Percentiles rank a stretch among this genome's conserved stretches.
Evolutionary conservation across 371 early-diverging fungal species (phyloP).

Genomic region (Mucor irregularis): DNA sequence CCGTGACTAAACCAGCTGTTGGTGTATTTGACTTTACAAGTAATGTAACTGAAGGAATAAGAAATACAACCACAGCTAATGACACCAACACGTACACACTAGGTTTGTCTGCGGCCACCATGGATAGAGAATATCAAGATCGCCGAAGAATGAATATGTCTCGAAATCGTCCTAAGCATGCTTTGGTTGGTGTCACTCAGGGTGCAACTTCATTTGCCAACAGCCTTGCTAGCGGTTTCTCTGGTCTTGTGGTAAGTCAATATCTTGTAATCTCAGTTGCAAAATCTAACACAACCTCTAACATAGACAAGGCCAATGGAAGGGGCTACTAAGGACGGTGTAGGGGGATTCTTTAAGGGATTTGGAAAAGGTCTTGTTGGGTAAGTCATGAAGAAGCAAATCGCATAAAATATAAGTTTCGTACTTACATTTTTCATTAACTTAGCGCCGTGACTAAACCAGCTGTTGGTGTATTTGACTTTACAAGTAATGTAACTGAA

Average conservation of each 20-base stretch:
- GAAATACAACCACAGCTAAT: slow-evolving; percentile 62
- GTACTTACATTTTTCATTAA: too few species aligned
- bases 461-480: slow-evolving; percentile 89
- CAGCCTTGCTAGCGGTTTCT: slow-evolving; percentile 86
- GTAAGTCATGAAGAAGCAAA: slow-evolving; percentile 26
- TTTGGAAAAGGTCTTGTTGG: slow-evolving; percentile 96
- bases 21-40: slow-evolving; percentile 93
- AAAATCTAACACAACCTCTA: background rate
- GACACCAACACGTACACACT: slow-evolving; percentile 75
- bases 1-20: slow-evolving; percentile 91
- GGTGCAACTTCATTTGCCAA: slow-evolving; percentile 89
- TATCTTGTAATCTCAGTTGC: background rate
- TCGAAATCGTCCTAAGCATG: slow-evolving; percentile 92
- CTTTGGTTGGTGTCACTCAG: slow-evolving; percentile 85
- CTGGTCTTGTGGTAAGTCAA: slow-evolving; percentile 67
- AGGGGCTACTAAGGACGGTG: slow-evolving; percentile 86
- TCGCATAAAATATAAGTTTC: too few species aligned
- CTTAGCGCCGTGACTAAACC: slow-evolving; percentile 89
- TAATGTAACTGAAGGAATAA: slow-evolving; percentile 78
- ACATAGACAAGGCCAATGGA: slow-evolving; percentile 85
- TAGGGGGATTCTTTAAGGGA: slow-evolving; percentile 96
- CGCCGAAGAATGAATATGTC: slow-evolving; percentile 76
- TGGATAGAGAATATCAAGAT: slow-evolving; percentile 93
- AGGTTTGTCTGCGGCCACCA: slow-evolving; percentile 92
- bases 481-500: slow-evolving; percentile 90